Evolutionary conservation across 202 grass and related monocot species (phyloP).

Genomic region (Schoenoplectus triqueter): DNA sequence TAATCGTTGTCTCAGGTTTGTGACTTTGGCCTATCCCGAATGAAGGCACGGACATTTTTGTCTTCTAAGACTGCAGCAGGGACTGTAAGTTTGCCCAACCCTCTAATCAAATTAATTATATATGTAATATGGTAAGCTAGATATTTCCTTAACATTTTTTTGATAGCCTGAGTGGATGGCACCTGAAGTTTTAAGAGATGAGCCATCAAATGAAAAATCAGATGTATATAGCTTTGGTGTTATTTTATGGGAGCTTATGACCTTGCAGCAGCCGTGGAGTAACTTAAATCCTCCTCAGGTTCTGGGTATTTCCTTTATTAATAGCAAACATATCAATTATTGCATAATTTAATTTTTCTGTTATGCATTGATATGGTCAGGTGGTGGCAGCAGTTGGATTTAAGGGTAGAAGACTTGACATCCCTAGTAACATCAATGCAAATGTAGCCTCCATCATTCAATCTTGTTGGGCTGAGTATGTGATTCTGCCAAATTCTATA

Average conservation of each 20-base stretch:
- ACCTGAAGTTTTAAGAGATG: constrained; percentile 76
- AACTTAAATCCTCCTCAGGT: constrained; percentile 81
- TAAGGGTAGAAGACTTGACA: constrained; percentile 70
- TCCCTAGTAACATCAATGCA: constrained; percentile 61
- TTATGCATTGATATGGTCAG: constrained; percentile 41
- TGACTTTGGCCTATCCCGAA: constrained; percentile 87
- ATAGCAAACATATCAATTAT: constrained; percentile 26
- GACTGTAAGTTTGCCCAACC: constrained; percentile 57
- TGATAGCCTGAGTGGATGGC: constrained; percentile 94
- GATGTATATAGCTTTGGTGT: constrained; percentile 88
- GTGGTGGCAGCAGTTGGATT: constrained; percentile 87
- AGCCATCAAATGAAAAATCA: constrained; percentile 91
- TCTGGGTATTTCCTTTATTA: constrained; percentile 28
- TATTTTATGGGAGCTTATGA: constrained; percentile 95
- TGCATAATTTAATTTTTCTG: constrained; percentile 26
- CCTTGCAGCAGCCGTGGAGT: constrained; percentile 89
- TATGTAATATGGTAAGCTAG: constrained; percentile 10
- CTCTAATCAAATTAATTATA: background rate
- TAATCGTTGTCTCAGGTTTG: constrained; percentile 53
- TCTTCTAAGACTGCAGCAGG: constrained; percentile 89
- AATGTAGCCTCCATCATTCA: constrained; percentile 68
- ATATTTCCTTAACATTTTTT: constrained; percentile 28
- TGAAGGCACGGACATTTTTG: constrained; percentile 90
- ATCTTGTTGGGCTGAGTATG: constrained; percentile 90
- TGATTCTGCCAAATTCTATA: constrained; percentile 29